These are phyloP conservation scores for Nitzschia palea DNA, from an alignment of 108 stramenopile species.

Conservation along the genomic window DNA sequence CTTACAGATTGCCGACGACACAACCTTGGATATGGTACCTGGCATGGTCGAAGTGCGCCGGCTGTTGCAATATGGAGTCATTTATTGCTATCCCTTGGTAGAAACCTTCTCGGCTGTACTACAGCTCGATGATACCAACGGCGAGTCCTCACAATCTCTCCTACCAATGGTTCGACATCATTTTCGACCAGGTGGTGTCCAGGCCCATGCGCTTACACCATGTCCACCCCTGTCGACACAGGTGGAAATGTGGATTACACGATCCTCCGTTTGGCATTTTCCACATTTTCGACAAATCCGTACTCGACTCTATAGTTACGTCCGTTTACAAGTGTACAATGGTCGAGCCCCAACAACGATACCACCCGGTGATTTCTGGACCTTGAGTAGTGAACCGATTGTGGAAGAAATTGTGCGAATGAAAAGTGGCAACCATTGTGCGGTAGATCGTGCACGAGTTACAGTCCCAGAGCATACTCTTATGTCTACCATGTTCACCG, in stretches of 20 bases:
- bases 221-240: constrained; percentile 11
- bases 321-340: constrained; percentile 4
- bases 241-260: background rate
- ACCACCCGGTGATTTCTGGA: constrained; percentile 15
- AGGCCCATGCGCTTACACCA: constrained; percentile 6
- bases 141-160: background rate
- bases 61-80: constrained; percentile 12
- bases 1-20: background rate
- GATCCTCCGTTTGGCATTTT: constrained; percentile 14
- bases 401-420: constrained; percentile 16
- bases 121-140: background rate
- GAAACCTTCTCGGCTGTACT: constrained; percentile 15
- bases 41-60: constrained; percentile 11
- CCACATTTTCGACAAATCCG: constrained; percentile 15
- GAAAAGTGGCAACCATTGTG: background rate
- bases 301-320: constrained; percentile 9
- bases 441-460: constrained; percentile 1
- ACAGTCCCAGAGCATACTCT: background rate
- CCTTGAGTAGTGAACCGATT: background rate
- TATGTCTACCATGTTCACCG: constrained; percentile 1
- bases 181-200: constrained; percentile 1
- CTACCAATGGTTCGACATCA: background rate
- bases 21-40: constrained; percentile 4
- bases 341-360: constrained; percentile 4
- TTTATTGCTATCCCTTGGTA: constrained; percentile 26